These are phyloP conservation scores for Craspedostauros australis DNA, from an alignment of 108 stramenopile genomes.

Conservation along the genomic window DNA sequence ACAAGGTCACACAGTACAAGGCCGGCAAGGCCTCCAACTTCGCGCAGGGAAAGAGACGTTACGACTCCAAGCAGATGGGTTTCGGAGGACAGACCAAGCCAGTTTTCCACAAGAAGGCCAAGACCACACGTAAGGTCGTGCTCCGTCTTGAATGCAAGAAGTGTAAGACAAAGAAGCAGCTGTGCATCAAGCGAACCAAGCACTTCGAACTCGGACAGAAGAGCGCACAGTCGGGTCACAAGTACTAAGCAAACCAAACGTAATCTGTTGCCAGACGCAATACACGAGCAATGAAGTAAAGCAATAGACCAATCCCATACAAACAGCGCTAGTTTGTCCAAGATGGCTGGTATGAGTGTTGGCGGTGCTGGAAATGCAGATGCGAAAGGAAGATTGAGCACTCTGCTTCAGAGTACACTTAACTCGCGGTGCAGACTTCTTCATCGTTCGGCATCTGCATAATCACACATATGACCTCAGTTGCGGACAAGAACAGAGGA, in stretches of 20 bases:
- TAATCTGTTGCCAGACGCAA: too few species aligned
- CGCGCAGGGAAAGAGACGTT: slow-evolving; percentile 99
- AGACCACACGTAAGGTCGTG: slow-evolving; percentile 99
- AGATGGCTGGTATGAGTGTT: too few species aligned
- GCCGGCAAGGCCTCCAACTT: slow-evolving; percentile 99
- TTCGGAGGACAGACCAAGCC: slow-evolving; percentile 99
- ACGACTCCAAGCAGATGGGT: slow-evolving; percentile 99
- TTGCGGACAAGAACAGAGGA: too few species aligned
- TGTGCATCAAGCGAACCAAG: slow-evolving; percentile 98
- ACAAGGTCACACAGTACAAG: slow-evolving; percentile 99
- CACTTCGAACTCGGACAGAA: slow-evolving; percentile 99
- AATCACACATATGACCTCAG: too few species aligned
- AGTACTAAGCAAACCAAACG: slow-evolving; percentile 91
- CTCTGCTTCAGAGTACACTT: too few species aligned
- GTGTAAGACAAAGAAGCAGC: slow-evolving; percentile 99
- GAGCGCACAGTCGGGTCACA: slow-evolving; percentile 93
- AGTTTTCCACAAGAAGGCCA: slow-evolving; percentile 99
- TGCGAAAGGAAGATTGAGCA: too few species aligned
- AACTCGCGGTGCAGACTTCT: too few species aligned
- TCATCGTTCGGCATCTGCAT: too few species aligned
- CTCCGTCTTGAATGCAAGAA: slow-evolving; percentile 99
- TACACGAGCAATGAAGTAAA: slow-evolving; percentile 5
- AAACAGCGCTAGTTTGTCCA: too few species aligned
- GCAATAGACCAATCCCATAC: too few species aligned
- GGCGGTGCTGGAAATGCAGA: too few species aligned